Evolutionary conservation across 192 early-diverging fungal genomes (phyloP).

Genomic region (Mortierella claussenii): DNA sequence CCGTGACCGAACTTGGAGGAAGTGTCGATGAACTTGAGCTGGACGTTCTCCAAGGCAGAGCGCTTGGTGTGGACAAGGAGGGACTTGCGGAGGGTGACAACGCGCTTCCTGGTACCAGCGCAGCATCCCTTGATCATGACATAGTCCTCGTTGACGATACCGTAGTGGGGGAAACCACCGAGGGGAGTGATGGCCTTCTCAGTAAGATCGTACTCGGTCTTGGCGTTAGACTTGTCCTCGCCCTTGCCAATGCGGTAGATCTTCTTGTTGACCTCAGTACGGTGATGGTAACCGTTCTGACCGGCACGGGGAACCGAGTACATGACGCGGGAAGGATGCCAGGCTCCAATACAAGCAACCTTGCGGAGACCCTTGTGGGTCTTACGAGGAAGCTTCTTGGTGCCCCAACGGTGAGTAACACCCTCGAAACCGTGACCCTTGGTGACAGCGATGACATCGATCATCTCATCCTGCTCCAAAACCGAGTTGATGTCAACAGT

Average conservation of each 20-base stretch:
- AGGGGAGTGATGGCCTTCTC: constrained; percentile 96
- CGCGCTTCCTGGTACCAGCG: constrained; percentile 97
- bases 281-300: constrained; percentile 99
- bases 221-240: constrained; percentile 80
- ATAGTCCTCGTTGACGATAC: constrained; percentile 98
- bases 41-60: constrained; percentile 94
- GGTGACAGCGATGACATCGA: constrained; percentile 98
- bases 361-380: constrained; percentile 99
- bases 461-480: constrained; percentile 99
- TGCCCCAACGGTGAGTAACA: constrained; percentile 99
- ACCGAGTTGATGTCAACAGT: constrained; percentile 86
- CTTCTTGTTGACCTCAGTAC: constrained; percentile 99
- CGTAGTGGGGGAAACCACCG: constrained; percentile 99
- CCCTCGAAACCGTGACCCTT: constrained; percentile 99
- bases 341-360: constrained; percentile 99
- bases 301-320: constrained; percentile 99
- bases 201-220: constrained; percentile 98
- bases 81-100: constrained; percentile 98
- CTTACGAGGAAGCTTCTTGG: constrained; percentile 99
- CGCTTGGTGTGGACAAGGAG: constrained; percentile 96
- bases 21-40: constrained; percentile 99
- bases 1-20: constrained; percentile 99
- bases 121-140: constrained; percentile 98
- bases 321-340: constrained; percentile 97
- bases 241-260: constrained; percentile 98